phyloP scores from a whole-genome alignment of 176 grass and related monocot species.

The Oropetium thomaeum region DNA sequence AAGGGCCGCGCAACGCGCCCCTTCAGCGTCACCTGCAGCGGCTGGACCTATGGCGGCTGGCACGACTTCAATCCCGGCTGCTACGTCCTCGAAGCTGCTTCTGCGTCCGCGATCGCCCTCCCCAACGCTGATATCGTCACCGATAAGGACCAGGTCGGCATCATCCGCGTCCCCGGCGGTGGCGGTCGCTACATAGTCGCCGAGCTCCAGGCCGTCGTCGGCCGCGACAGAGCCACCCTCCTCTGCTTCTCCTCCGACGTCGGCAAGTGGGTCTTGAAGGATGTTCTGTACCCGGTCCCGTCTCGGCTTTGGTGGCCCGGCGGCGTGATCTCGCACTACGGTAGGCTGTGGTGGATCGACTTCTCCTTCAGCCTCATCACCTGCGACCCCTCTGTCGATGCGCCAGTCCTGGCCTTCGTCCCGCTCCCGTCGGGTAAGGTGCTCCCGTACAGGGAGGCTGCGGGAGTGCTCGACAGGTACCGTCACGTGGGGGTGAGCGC shows the following conservation, averaged over 20 bases:
- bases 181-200: too few species aligned
- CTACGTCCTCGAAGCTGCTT: conserved; percentile 6
- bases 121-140: background rate
- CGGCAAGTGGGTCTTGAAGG: background rate
- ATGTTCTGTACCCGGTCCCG: background rate
- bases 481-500: conserved; percentile 2
- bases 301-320: background rate
- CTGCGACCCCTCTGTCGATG: background rate
- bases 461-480: background rate
- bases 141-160: too few species aligned
- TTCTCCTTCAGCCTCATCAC: background rate
- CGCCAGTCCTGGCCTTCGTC: background rate
- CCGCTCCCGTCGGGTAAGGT: background rate
- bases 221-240: background rate
- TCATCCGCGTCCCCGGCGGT: too few species aligned
- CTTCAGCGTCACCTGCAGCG: background rate
- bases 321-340: background rate
- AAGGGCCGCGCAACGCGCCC: background rate
- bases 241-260: background rate
- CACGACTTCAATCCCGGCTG: background rate
- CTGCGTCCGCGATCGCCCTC: background rate
- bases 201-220: too few species aligned
- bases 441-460: background rate
- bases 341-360: conserved; percentile 21
- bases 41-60: background rate